Conservation (phyloP, 75 land plant genomes). For the Adiantum capillusveneris region DNA sequence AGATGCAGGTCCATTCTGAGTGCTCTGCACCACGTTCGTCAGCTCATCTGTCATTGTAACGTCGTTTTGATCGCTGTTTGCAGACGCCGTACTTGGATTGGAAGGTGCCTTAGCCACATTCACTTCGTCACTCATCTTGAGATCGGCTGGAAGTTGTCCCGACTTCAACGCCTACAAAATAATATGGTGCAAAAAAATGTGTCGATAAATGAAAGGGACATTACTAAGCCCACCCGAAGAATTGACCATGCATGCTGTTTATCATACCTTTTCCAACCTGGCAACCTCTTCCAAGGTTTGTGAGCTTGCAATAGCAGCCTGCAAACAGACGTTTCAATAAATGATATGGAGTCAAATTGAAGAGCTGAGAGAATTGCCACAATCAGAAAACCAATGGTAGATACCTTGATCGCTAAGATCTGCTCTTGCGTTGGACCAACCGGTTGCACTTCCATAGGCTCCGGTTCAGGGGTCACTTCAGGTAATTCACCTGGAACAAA, state of each 20-base stretch:
- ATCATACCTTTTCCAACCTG: constrained; percentile 72
- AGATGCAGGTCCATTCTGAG: too few species aligned
- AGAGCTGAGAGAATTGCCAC: too few species aligned
- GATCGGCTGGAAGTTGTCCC: constrained; percentile 82
- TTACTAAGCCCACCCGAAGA: too few species aligned
- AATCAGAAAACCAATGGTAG: not conserved
- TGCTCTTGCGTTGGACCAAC: constrained; percentile 82
- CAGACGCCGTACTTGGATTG: too few species aligned
- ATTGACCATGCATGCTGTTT: not conserved
- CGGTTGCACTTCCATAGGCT: constrained; percentile 38
- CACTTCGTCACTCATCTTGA: constrained; percentile 23
- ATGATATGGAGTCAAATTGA: not conserved
- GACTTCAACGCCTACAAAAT: constrained; percentile 56
- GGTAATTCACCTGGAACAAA: constrained; percentile 70
- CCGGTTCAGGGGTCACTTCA: constrained; percentile 11
- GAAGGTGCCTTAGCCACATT: too few species aligned
- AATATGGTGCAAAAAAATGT: too few species aligned
- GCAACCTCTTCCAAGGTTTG: constrained; percentile 96
- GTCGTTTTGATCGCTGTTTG: too few species aligned
- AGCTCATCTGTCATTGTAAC: too few species aligned
- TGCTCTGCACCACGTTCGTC: too few species aligned
- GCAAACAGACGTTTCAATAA: constrained; percentile 18
- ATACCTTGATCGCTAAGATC: constrained; percentile 84
- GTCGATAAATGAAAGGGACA: too few species aligned
- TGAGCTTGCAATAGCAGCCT: constrained; percentile 95